A percentile compares a stretch with the other conserved stretches of the same genome.
Evolutionary conservation across 129 eudicot species (phyloP).

Genomic region (Apium graveolens): DNA sequence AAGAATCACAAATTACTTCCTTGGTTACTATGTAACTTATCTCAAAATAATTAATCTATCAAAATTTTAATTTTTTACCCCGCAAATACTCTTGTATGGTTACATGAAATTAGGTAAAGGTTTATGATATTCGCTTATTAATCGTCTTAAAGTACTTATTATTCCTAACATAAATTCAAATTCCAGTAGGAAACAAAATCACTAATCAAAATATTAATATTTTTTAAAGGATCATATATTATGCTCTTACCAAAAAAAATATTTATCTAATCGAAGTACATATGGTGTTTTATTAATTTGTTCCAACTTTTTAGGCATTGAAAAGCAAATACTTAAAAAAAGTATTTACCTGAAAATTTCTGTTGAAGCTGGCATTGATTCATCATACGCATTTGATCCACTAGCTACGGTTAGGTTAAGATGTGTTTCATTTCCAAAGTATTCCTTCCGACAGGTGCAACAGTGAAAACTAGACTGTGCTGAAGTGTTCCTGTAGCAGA

Average conservation of each 20-base stretch:
- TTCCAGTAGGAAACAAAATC: neutral
- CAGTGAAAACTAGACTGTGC: slow-evolving; percentile 48
- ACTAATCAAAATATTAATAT: neutral
- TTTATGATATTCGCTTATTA: too few relatives aligned
- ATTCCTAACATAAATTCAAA: neutral
- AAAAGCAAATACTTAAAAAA: neutral
- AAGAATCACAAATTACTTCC: neutral
- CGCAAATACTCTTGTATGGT: neutral
- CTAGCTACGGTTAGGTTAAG: slow-evolving; percentile 69
- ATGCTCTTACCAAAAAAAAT: neutral
- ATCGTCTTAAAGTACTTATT: neutral
- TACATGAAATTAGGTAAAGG: neutral
- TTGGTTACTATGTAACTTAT: too few relatives aligned
- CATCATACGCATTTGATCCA: slow-evolving; percentile 61
- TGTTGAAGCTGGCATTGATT: slow-evolving; percentile 60
- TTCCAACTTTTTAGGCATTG: neutral
- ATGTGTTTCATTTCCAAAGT: slow-evolving; percentile 57
- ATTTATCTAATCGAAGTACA: neutral
- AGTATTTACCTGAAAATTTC: slow-evolving; percentile 70
- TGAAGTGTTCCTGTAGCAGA: slow-evolving; percentile 42
- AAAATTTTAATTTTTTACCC: neutral
- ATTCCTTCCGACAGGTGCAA: slow-evolving; percentile 48
- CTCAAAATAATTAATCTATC: neutral
- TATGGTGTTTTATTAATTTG: neutral
- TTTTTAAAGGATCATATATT: neutral